A percentile compares a stretch with the other conserved stretches of the same genome.
Evolutionary conservation across 306 rosid genomes (phyloP).

Genomic region (Cucurbita pepo): DNA sequence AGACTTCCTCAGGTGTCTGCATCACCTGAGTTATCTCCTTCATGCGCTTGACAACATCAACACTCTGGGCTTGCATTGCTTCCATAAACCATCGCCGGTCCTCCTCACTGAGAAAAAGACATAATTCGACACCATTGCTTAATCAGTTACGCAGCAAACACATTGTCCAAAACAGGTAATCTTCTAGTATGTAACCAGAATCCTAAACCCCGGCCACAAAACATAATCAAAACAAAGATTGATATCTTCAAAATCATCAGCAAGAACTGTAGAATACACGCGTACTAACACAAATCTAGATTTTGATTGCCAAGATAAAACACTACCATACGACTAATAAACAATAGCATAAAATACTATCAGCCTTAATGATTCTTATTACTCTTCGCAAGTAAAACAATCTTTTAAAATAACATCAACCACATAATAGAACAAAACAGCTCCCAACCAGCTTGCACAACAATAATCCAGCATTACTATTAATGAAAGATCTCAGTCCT

Average conservation of each 20-base stretch:
- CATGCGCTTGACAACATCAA: conserved; percentile 85
- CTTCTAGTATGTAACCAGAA: background rate
- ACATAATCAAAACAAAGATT: background rate
- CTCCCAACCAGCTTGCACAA: background rate
- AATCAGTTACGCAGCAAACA: background rate
- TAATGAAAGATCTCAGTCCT: background rate
- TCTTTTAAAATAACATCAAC: background rate
- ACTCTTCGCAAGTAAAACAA: background rate
- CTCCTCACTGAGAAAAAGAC: conserved; percentile 49
- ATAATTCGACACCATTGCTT: background rate
- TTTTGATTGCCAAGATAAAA: background rate
- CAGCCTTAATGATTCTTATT: background rate
- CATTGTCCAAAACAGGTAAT: background rate
- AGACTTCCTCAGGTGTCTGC: conserved; percentile 73
- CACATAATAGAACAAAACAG: background rate
- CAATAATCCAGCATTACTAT: background rate
- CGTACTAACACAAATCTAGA: background rate
- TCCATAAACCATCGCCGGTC: conserved; percentile 86
- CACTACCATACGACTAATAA: no score
- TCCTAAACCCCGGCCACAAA: background rate
- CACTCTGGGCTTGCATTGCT: conserved; percentile 67
- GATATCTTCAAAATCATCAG: background rate
- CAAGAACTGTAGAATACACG: background rate
- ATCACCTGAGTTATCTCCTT: conserved; percentile 78
- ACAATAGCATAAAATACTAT: no score